Evolutionary conservation across 352 stramenopile genomes (phyloP).

Genomic region (Globisporangium cylindrosporum): DNA sequence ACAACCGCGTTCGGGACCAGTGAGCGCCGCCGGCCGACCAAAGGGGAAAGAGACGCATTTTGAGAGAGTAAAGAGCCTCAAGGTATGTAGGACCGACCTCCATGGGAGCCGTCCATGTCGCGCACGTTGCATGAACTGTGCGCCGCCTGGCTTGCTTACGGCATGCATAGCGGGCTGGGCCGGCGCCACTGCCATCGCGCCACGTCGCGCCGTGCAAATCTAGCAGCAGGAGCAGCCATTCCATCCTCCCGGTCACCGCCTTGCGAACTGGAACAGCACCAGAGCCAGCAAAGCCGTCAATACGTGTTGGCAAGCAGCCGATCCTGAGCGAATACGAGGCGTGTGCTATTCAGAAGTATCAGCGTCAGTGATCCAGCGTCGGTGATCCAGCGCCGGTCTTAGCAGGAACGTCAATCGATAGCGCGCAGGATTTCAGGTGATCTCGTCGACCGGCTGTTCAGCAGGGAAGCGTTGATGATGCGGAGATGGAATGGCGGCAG

Average conservation of each 20-base stretch:
- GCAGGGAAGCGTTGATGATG: not conserved
- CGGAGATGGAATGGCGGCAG: not conserved
- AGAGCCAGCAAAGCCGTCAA: not conserved
- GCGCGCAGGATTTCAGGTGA: not conserved
- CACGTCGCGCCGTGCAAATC: not conserved
- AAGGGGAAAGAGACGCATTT: slow-evolving; percentile 23
- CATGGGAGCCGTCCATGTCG: not conserved
- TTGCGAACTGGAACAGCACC: not conserved
- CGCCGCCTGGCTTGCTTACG: not conserved
- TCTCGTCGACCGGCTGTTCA: not conserved
- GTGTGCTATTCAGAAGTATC: not conserved
- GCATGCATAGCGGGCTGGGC: not conserved
- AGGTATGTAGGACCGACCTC: slow-evolving; percentile 12
- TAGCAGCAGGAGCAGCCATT: slow-evolving; percentile 3
- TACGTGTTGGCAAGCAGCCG: not conserved
- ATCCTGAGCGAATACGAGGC: not conserved
- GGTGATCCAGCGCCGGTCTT: not conserved
- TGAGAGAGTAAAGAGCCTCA: slow-evolving; percentile 27
- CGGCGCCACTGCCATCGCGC: not conserved
- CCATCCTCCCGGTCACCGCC: not conserved
- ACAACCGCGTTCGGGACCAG: slow-evolving; percentile 7
- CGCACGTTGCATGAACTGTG: not conserved
- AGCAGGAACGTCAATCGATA: not conserved
- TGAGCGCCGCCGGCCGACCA: slow-evolving; percentile 5
- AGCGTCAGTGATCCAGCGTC: not conserved